Conservation (phyloP, 352 stramenopile genomes). For the Globisporangium canariense region DNA sequence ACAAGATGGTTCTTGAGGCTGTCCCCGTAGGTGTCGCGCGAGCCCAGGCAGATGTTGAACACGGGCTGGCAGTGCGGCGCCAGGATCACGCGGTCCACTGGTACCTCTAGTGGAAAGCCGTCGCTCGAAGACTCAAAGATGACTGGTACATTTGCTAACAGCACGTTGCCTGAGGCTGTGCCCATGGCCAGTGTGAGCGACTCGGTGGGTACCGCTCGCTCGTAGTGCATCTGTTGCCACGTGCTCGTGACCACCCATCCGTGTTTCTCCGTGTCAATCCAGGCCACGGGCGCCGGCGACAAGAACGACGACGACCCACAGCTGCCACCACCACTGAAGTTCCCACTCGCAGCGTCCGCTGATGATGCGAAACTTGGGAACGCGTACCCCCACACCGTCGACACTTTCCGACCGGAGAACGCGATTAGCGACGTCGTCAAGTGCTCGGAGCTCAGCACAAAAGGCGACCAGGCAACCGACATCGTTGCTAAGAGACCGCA, state of each 20-base stretch:
- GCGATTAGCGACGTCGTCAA: conserved; percentile 61
- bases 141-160: conserved; percentile 44
- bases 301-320: conserved; percentile 18
- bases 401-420: conserved; percentile 54
- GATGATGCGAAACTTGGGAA: conserved; percentile 36
- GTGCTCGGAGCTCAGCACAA: conserved; percentile 41
- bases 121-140: not conserved
- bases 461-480: conserved; percentile 68
- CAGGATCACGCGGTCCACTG: conserved; percentile 47
- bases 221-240: conserved; percentile 63
- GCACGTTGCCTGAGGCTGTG: conserved; percentile 56
- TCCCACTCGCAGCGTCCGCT: not conserved
- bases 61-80: conserved; percentile 63
- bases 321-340: not conserved
- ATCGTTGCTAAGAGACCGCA: conserved; percentile 62
- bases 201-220: conserved; percentile 16
- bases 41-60: conserved; percentile 50
- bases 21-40: conserved; percentile 45
- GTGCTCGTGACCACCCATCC: conserved; percentile 65
- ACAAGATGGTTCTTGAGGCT: conserved; percentile 52
- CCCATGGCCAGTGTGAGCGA: conserved; percentile 47
- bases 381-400: conserved; percentile 69
- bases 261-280: conserved; percentile 66
- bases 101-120: conserved; percentile 19
- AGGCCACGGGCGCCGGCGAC: conserved; percentile 28